phyloP scores from a whole-genome alignment of 2,329 filamentous ascomycete genomes.

The Rhynchosporium graminicola region DNA sequence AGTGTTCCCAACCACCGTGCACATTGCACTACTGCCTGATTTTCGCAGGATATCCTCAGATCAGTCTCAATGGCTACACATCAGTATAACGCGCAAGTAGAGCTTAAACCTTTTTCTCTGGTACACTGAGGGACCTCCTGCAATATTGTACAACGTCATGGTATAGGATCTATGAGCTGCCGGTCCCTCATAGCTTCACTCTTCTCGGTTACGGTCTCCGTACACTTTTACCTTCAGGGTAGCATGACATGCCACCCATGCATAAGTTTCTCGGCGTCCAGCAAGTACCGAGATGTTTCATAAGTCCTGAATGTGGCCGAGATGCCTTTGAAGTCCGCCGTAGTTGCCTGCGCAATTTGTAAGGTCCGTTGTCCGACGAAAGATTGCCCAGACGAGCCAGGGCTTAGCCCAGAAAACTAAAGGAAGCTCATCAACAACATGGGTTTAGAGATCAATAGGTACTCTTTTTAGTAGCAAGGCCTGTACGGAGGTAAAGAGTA shows the following conservation, averaged over 20 bases:
- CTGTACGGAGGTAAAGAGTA: no score
- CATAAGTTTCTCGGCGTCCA: conserved; percentile 13
- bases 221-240: neutral
- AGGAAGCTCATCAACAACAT: neutral
- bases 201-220: neutral
- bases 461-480: no score
- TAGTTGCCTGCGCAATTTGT: conserved; percentile 5
- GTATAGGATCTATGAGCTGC: no score
- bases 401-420: conserved; percentile 12
- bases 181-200: neutral
- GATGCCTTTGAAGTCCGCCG: neutral
- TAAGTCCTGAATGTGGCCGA: conserved; percentile 6
- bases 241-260: neutral
- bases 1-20: no score
- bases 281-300: conserved; percentile 10
- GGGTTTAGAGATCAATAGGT: no score
- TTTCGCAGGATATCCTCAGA: no score
- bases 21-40: no score
- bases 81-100: no score
- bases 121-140: no score
- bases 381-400: neutral
- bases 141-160: no score
- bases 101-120: no score
- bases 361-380: neutral
- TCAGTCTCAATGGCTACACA: no score